phyloP scores from a whole-genome alignment of 106 monocot genomes.

The Dactylorhiza incarnata region DNA sequence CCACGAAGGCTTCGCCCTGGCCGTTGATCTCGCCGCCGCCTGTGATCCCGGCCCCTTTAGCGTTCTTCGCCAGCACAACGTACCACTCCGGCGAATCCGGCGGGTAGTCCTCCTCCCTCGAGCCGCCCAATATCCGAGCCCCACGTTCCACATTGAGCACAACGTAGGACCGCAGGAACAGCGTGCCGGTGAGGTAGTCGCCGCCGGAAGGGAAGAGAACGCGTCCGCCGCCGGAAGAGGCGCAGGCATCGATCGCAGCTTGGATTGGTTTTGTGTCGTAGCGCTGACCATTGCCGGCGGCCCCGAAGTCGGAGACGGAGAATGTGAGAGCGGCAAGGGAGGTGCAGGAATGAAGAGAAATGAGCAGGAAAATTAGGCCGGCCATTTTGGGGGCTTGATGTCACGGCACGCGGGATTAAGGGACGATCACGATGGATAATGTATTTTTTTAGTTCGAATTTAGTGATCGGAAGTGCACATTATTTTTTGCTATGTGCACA shows the following conservation, averaged over 20 bases:
- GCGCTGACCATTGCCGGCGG: conserved; percentile 32
- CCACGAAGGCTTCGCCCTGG: conserved; percentile 65
- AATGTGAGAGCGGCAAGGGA: conserved; percentile 2
- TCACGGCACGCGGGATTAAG: too few relatives aligned
- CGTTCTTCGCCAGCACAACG: conserved; percentile 84
- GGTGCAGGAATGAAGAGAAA: background rate
- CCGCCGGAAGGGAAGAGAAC: conserved; percentile 47
- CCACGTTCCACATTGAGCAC: conserved; percentile 54
- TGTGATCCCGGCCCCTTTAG: conserved; percentile 56
- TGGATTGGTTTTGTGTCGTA: conserved; percentile 65
- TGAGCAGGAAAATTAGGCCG: background rate
- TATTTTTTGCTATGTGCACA: too few relatives aligned
- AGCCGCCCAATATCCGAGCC: conserved; percentile 66
- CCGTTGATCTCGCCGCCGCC: conserved; percentile 89
- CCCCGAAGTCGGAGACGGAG: conserved; percentile 59
- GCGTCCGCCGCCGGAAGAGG: conserved; percentile 45
- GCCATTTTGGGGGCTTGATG: background rate
- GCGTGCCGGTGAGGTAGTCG: conserved; percentile 69
- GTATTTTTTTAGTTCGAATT: too few relatives aligned
- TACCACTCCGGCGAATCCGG: conserved; percentile 59
- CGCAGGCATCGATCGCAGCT: conserved; percentile 58
- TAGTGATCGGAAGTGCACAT: too few relatives aligned
- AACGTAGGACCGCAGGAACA: conserved; percentile 57
- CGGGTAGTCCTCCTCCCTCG: conserved; percentile 68
- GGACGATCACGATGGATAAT: too few relatives aligned